These are phyloP conservation scores for Austroboletus novae-zelandiae DNA, from an alignment of 1,284 basidiomycete genomes.

Conservation along the genomic window DNA sequence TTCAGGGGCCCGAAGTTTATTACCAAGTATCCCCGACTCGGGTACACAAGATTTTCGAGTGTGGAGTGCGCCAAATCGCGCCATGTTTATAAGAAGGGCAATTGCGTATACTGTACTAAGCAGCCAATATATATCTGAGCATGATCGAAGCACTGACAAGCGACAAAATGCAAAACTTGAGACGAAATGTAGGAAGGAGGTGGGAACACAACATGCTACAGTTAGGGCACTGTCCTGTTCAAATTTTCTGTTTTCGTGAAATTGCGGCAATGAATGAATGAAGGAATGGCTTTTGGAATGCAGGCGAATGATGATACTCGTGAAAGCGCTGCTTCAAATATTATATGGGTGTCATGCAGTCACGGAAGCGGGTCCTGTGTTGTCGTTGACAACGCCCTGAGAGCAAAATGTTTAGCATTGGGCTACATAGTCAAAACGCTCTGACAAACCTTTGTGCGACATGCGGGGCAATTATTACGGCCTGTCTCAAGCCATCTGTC, in stretches of 20 bases:
- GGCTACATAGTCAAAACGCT: neutral
- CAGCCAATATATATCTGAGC: conserved; percentile 29
- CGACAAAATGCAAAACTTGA: conserved; percentile 9
- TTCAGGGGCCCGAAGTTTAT: conserved; percentile 14
- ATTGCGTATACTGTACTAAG: conserved; percentile 15
- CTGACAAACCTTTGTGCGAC: conserved; percentile 60
- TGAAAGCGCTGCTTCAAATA: conserved; percentile 1
- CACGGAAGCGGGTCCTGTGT: conserved; percentile 8
- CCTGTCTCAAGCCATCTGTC: conserved; percentile 86
- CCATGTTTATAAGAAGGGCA: conserved; percentile 6
- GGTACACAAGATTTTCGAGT: conserved; percentile 17
- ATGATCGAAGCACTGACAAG: conserved; percentile 7
- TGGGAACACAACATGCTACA: conserved; percentile 29
- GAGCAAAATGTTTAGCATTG: conserved; percentile 3
- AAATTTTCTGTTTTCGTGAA: conserved; percentile 12
- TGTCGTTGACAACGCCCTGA: conserved; percentile 28
- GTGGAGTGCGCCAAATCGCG: conserved; percentile 9
- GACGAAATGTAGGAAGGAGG: conserved; percentile 4
- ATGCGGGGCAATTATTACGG: conserved; percentile 89
- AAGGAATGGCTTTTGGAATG: conserved; percentile 18
- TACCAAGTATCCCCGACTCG: neutral
- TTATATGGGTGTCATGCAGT: conserved; percentile 10
- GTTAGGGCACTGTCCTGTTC: conserved; percentile 3
- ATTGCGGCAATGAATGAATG: conserved; percentile 9
- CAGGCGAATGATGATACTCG: neutral